Evolutionary conservation across 805 yeast species (phyloP), one percentile per base, ranked within the genome.

Genomic region (Metschnikowia corniflorae): DNA sequence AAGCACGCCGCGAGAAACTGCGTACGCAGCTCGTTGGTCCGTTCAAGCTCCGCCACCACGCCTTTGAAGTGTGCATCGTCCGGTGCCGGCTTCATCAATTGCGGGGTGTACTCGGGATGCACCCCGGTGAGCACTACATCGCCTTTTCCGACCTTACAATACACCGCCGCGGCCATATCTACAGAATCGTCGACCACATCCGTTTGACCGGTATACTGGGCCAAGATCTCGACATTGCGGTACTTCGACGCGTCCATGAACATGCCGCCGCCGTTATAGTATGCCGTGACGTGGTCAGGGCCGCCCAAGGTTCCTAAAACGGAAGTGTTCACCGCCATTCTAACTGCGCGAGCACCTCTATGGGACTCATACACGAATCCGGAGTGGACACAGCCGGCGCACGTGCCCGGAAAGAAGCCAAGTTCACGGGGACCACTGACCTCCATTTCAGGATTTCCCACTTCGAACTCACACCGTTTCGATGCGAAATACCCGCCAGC

Each of bases 401-500:
- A 82, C 2, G 65, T 71, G 0, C 97, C 98, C 0, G 93, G 93
- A 51, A 76, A 93, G 42, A 93, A 80, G 23, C 62, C 71, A 50
- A 93, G 67, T 48, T 93, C 97, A 46, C 98, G 70, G 1, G 82
- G 58, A 0, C 99, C 98, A 31, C 81, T 70, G 3, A 93, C 96
- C 54, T 86, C 96, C 73, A 86, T 65, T 1, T 40, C 42, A 0
- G 77, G 73, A 48, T 77, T 65, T 2, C 93, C 94, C 20, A 75
- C 80, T 49, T 86, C 96, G 57, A 93, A 93, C 54, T 91, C 97
- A 47, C 85, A 80, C 26, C 81, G 60, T 0, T 73, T 60, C 9
- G 89, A 73, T 1, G 81, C 91, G 54, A 77, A 93, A 61, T 93
- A 93, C 0, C 85, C 97, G 28, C 99, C 99, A 7, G 99, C 93